Evolutionary conservation across 2,329 filamentous ascomycete genomes (phyloP).

Genomic region (Fusarium papillatum): DNA sequence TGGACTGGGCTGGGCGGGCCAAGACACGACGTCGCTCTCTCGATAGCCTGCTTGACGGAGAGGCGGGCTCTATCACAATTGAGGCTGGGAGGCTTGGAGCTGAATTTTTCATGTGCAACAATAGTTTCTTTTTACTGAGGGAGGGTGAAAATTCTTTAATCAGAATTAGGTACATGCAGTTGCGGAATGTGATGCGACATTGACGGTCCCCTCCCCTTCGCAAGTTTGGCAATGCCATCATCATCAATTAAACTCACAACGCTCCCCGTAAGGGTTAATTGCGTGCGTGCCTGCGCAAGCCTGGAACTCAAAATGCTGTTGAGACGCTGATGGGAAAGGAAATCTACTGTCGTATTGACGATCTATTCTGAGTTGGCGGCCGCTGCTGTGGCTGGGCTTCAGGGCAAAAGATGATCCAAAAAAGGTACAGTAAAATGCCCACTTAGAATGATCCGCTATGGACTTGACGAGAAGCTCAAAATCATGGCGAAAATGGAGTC

Average conservation of each 20-base stretch:
- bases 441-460: background rate
- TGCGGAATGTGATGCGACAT: background rate
- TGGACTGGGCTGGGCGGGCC: background rate
- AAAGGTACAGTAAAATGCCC: background rate
- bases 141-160: background rate
- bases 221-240: conserved; percentile 7
- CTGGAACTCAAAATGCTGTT: conserved; percentile 26
- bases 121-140: background rate
- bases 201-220: background rate
- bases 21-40: background rate
- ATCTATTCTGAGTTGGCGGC: conserved; percentile 1
- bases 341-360: background rate
- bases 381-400: conserved; percentile 1
- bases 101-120: conserved; percentile 21
- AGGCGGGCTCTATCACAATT: background rate
- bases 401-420: background rate
- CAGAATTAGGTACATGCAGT: background rate
- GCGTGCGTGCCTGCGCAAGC: conserved; percentile 22
- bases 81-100: conserved; percentile 29
- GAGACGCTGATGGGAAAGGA: background rate
- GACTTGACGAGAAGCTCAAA: background rate
- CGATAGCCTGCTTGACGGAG: background rate
- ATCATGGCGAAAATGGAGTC: conserved; percentile 24
- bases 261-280: background rate
- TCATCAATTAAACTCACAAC: conserved; percentile 11